A percentile compares a stretch with the other conserved stretches of the same genome.
Evolutionary conservation across 2,329 filamentous ascomycete species (phyloP).

Genomic region (Clathrospora elynae): DNA sequence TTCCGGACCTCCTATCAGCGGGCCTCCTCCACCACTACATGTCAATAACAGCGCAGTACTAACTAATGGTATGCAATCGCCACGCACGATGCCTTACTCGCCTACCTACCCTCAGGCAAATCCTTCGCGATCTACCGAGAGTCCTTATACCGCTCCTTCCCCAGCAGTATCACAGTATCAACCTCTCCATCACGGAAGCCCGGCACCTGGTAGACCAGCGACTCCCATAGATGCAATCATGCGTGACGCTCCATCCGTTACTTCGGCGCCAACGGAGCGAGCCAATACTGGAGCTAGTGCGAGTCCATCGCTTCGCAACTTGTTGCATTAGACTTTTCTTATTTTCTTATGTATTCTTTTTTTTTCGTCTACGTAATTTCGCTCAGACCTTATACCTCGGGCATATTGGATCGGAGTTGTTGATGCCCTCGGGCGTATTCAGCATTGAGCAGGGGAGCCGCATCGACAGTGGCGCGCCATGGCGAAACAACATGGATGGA

Average conservation of each 20-base stretch:
- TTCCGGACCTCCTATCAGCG: slow-evolving; percentile 33
- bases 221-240: slow-evolving; percentile 44
- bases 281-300: slow-evolving; percentile 51
- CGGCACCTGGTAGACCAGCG: slow-evolving; percentile 41
- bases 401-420: slow-evolving; percentile 30
- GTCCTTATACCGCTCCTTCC: slow-evolving; percentile 41
- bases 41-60: slow-evolving; percentile 40
- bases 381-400: slow-evolving; percentile 16
- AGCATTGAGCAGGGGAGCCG: slow-evolving; percentile 19
- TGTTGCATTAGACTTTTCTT: slow-evolving; percentile 49
- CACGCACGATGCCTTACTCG: slow-evolving; percentile 44
- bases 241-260: slow-evolving; percentile 37
- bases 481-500: slow-evolving; percentile 20
- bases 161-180: slow-evolving; percentile 32
- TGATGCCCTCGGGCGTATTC: slow-evolving; percentile 19
- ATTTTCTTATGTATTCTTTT: slow-evolving; percentile 10
- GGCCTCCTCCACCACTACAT: slow-evolving; percentile 40
- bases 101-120: slow-evolving; percentile 44
- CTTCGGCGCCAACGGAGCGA: slow-evolving; percentile 37
- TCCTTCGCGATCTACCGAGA: slow-evolving; percentile 44
- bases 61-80: slow-evolving; percentile 48
- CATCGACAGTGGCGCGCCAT: slow-evolving; percentile 8
- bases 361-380: slow-evolving; percentile 11
- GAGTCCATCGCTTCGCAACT: slow-evolving; percentile 55
- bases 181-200: slow-evolving; percentile 39